These are phyloP conservation scores for Oryza brachyantha DNA, from an alignment of 176 grass and related monocot species.

Conservation along the genomic window DNA sequence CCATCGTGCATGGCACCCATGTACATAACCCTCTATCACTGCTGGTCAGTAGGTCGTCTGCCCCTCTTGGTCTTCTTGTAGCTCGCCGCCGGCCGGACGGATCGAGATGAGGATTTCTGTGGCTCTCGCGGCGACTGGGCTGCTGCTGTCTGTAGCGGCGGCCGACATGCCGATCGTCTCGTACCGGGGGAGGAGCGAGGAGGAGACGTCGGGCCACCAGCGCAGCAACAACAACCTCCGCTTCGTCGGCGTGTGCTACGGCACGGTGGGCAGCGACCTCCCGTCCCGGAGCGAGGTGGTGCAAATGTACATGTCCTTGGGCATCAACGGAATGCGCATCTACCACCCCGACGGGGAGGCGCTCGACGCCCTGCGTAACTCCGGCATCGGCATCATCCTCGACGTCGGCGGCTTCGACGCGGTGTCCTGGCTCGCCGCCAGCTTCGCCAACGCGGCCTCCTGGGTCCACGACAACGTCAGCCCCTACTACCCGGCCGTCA, in stretches of 20 bases:
- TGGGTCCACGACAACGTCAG: constrained; percentile 54
- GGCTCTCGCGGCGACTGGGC: no score
- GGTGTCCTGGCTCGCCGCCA: constrained; percentile 21
- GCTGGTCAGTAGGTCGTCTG: no score
- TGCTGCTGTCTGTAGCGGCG: no score
- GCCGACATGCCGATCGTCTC: no score
- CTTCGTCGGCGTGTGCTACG: constrained; percentile 61
- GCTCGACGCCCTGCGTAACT: constrained; percentile 42
- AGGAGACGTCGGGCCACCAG: no score
- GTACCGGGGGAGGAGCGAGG: no score
- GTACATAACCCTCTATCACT: no score
- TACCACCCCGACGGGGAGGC: constrained; percentile 35
- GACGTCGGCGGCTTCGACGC: constrained; percentile 32
- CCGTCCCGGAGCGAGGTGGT: constrained; percentile 36
- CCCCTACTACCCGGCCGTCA: constrained; percentile 11
- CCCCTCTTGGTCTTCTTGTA: no score
- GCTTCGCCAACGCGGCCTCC: neutral
- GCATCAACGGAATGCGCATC: constrained; percentile 42
- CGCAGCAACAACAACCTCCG: no score
- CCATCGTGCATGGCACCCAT: no score
- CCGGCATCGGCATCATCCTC: constrained; percentile 39
- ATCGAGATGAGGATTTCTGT: no score
- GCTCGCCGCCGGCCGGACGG: no score
- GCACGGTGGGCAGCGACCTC: constrained; percentile 30
- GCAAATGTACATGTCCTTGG: constrained; percentile 30